A percentile compares a stretch with the other conserved stretches of the same genome.
phyloP scores from a whole-genome alignment of 2,329 filamentous ascomycete genomes.

The Aureobasidium sp. region DNA sequence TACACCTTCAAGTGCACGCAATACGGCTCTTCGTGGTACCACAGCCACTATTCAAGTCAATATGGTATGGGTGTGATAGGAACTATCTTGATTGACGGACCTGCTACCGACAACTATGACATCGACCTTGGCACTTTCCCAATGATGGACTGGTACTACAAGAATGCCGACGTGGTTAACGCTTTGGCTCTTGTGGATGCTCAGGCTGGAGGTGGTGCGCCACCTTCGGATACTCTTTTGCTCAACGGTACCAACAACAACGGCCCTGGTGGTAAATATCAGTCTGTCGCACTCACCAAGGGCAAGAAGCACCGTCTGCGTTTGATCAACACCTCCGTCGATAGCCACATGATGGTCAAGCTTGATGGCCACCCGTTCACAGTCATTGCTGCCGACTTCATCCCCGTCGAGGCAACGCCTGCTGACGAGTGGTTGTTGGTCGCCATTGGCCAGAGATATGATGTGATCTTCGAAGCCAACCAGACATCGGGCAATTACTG shows the following conservation, averaged over 20 bases:
- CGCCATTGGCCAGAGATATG: conserved; percentile 39
- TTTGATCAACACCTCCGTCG: conserved; percentile 39
- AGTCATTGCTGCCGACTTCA: conserved; percentile 31
- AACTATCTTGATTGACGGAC: conserved; percentile 35
- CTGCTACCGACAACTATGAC: conserved; percentile 34
- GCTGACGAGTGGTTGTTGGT: conserved; percentile 28
- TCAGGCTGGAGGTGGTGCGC: conserved; percentile 23
- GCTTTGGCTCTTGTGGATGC: conserved; percentile 25
- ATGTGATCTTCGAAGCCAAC: conserved; percentile 40
- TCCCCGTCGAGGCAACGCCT: conserved; percentile 24
- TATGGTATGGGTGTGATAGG: conserved; percentile 38
- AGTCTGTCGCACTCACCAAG: conserved; percentile 18
- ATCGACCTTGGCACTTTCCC: conserved; percentile 25
- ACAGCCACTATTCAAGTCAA: conserved; percentile 35
- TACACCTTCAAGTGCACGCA: conserved; percentile 49
- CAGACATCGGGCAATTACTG: conserved; percentile 38
- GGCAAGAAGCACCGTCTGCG: conserved; percentile 37
- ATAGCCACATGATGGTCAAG: conserved; percentile 35
- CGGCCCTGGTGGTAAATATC: conserved; percentile 25
- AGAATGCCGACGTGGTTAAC: conserved; percentile 24
- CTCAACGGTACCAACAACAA: conserved; percentile 35
- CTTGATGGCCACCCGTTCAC: conserved; percentile 28
- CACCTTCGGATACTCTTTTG: conserved; percentile 37
- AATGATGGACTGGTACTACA: conserved; percentile 27
- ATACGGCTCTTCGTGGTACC: conserved; percentile 35